phyloP scores from a whole-genome alignment of 1,139 yeast species.

The Pneumocystis canis region DNA sequence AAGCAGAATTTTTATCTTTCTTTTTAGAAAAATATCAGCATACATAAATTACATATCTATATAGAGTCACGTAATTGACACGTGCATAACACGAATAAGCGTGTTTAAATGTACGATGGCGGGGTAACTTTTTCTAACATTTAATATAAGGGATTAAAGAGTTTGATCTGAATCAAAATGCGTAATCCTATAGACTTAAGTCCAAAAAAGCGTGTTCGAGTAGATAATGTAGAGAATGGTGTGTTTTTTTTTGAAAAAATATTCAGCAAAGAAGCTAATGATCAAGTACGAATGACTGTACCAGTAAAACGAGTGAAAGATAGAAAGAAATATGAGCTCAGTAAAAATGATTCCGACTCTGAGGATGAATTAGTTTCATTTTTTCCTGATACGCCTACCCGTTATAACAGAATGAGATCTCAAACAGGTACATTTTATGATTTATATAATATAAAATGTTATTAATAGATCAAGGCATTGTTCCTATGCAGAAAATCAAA shows the following conservation, averaged over 20 bases:
- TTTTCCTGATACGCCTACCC: not conserved
- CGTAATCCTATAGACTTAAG: not conserved
- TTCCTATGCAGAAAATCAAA: not conserved
- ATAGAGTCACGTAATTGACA: not conserved
- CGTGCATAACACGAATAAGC: not conserved
- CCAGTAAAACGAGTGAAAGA: not conserved
- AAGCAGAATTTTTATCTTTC: not conserved
- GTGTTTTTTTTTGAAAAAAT: not conserved
- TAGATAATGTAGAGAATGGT: not conserved
- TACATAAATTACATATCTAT: not conserved
- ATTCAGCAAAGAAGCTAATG: not conserved
- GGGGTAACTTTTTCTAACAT: not conserved
- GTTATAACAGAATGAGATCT: not conserved
- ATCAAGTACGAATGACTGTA: not conserved
- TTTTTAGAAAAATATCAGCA: not conserved
- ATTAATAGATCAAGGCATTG: not conserved
- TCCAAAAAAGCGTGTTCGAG: not conserved
- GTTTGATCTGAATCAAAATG: not conserved
- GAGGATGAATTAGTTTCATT: not conserved
- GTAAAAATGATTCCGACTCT: not conserved
- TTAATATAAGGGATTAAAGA: not conserved
- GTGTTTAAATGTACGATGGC: not conserved
- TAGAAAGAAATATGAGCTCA: not conserved
- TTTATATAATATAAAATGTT: not conserved
- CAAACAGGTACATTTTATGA: not conserved